Evolutionary conservation across 2,329 filamentous ascomycete species (phyloP).

Genomic region (Emergomyces orientalis): DNA sequence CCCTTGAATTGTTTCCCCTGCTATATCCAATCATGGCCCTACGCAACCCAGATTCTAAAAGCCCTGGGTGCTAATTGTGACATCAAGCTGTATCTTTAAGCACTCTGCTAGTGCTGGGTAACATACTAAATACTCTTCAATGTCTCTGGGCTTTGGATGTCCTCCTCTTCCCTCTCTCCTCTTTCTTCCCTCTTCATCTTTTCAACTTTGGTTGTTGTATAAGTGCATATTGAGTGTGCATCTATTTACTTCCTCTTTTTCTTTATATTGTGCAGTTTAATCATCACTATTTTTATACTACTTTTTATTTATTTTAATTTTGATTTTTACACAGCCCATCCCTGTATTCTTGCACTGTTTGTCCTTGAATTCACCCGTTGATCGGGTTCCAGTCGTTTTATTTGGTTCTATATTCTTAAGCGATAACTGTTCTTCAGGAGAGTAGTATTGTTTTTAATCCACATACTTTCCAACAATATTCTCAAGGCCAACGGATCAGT

Average conservation of each 20-base stretch:
- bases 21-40: neutral
- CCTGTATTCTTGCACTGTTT: slow-evolving; percentile 15
- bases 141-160: neutral
- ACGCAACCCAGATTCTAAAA: neutral
- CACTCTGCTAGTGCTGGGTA: neutral
- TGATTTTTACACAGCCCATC: slow-evolving; percentile 10
- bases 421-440: no score
- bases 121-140: neutral
- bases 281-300: slow-evolving; percentile 11
- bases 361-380: slow-evolving; percentile 16
- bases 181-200: slow-evolving; percentile 19
- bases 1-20: neutral
- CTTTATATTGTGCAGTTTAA: slow-evolving; percentile 20
- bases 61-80: neutral
- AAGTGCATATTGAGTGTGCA: slow-evolving; percentile 22
- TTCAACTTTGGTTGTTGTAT: slow-evolving; percentile 16
- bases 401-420: neutral
- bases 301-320: neutral
- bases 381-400: slow-evolving; percentile 5
- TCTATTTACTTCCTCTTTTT: slow-evolving; percentile 16
- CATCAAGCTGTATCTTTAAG: neutral
- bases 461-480: no score
- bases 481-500: neutral
- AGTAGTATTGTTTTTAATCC: neutral
- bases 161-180: slow-evolving; percentile 17